Evolutionary conservation across 345 rosid genomes (phyloP).

Genomic region (Trapa bicornis): DNA sequence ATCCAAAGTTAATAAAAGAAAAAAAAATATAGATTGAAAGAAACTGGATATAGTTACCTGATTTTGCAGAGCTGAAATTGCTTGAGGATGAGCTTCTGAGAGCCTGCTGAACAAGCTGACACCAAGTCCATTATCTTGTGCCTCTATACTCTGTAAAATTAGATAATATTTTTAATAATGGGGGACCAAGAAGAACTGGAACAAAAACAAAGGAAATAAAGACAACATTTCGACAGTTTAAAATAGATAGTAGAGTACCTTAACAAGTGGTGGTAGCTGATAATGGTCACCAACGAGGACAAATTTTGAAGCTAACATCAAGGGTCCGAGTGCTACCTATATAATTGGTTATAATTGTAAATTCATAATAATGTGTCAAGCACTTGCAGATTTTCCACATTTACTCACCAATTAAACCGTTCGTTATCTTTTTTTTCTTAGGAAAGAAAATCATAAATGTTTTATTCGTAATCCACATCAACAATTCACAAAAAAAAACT

Average conservation of each 20-base stretch:
- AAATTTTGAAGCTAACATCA: constrained; percentile 72
- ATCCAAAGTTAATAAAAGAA: constrained; percentile 1
- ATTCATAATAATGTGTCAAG: background rate
- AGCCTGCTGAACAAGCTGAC: constrained; percentile 91
- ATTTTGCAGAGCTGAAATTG: constrained; percentile 88
- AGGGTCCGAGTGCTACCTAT: constrained; percentile 86
- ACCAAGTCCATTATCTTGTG: constrained; percentile 89
- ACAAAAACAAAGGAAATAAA: background rate
- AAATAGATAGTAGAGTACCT: constrained; percentile 33
- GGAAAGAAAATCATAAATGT: background rate
- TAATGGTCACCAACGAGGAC: constrained; percentile 99
- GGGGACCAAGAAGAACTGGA: background rate
- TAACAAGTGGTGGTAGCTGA: constrained; percentile 90
- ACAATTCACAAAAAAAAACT: too few relatives aligned
- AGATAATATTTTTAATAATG: constrained; percentile 1
- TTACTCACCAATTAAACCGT: too few relatives aligned
- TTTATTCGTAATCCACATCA: background rate
- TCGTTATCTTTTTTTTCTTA: background rate
- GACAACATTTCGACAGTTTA: constrained; percentile 6
- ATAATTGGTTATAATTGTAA: background rate
- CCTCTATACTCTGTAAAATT: constrained; percentile 63
- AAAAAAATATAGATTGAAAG: constrained; percentile 2
- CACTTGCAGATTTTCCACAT: background rate
- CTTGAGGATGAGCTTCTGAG: constrained; percentile 96
- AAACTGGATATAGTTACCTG: constrained; percentile 35